Conservation (phyloP, 2,329 filamentous ascomycete species). For the Fusarium goolgardi region DNA sequence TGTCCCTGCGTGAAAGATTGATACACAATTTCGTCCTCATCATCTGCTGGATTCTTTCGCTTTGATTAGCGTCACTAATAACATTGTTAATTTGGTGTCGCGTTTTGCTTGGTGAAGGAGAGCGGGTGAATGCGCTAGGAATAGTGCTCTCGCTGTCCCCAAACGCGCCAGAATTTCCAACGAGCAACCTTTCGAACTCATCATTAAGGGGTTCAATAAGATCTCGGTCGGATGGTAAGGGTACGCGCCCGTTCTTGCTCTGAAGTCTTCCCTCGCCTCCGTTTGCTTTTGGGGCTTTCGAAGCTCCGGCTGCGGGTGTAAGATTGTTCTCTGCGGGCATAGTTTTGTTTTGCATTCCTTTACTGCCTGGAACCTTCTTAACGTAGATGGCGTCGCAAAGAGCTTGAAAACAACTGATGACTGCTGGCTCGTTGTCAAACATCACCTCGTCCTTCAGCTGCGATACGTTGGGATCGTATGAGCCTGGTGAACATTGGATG, state of each 20-base stretch:
- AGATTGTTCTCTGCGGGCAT: not conserved
- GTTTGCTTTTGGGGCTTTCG: not conserved
- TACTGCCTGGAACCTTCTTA: not conserved
- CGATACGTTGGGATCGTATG: slow-evolving; percentile 79
- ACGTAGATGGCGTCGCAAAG: slow-evolving; percentile 58
- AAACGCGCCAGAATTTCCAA: not conserved
- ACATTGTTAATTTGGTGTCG: not conserved
- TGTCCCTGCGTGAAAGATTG: slow-evolving; percentile 51
- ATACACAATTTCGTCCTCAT: slow-evolving; percentile 50
- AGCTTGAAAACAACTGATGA: slow-evolving; percentile 60
- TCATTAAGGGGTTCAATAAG: slow-evolving; percentile 27
- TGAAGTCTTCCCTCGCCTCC: not conserved
- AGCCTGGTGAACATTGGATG: slow-evolving; percentile 69
- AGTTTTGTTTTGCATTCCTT: slow-evolving; percentile 1
- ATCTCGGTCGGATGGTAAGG: slow-evolving; percentile 9
- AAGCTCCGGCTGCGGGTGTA: not conserved
- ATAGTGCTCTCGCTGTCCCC: not conserved
- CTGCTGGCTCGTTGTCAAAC: slow-evolving; percentile 66
- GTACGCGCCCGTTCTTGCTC: slow-evolving; percentile 1
- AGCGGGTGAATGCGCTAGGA: not conserved
- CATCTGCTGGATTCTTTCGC: slow-evolving; percentile 16
- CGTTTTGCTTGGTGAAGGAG: slow-evolving; percentile 2
- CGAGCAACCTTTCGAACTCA: slow-evolving; percentile 15
- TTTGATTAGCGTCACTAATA: not conserved
- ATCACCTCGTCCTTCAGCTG: slow-evolving; percentile 78